Evolutionary conservation across 768 basidiomycete genomes (phyloP).

Genomic region (Dioszegia hungarica): DNA sequence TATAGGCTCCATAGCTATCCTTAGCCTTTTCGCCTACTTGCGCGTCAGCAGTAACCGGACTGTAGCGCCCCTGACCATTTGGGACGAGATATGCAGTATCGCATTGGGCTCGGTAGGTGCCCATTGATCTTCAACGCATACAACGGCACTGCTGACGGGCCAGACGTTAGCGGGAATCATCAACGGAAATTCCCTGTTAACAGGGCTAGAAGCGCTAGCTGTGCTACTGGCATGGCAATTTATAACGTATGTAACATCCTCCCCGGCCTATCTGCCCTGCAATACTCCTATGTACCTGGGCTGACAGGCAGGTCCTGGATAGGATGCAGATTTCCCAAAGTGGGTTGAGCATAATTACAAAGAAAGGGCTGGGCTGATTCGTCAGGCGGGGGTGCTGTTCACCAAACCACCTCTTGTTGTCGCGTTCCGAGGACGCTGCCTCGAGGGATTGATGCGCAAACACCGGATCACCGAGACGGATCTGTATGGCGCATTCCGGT

Average conservation of each 20-base stretch:
- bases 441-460: conserved; percentile 15
- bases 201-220: conserved; percentile 10
- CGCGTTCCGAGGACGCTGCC: conserved; percentile 14
- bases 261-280: not conserved
- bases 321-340: conserved; percentile 4
- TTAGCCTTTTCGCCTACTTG: conserved; percentile 18
- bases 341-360: too few relatives aligned
- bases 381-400: not conserved
- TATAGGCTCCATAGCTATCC: conserved; percentile 15
- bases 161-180: conserved; percentile 11
- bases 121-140: not conserved
- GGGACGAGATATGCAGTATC: conserved; percentile 16
- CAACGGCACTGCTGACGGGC: not conserved
- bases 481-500: conserved; percentile 14
- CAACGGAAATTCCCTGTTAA: conserved; percentile 11
- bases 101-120: conserved; percentile 12
- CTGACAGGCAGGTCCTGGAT: conserved; percentile 1
- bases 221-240: conserved; percentile 14
- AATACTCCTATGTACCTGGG: too few relatives aligned
- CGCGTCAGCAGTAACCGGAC: conserved; percentile 13
- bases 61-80: conserved; percentile 20
- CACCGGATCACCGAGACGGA: conserved; percentile 18
- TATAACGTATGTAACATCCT: conserved; percentile 7
- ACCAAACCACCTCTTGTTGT: conserved; percentile 20
- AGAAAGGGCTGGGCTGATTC: too few relatives aligned